Evolutionary conservation across 805 yeast genomes (phyloP).

Genomic region (Candida silvicultrix): DNA sequence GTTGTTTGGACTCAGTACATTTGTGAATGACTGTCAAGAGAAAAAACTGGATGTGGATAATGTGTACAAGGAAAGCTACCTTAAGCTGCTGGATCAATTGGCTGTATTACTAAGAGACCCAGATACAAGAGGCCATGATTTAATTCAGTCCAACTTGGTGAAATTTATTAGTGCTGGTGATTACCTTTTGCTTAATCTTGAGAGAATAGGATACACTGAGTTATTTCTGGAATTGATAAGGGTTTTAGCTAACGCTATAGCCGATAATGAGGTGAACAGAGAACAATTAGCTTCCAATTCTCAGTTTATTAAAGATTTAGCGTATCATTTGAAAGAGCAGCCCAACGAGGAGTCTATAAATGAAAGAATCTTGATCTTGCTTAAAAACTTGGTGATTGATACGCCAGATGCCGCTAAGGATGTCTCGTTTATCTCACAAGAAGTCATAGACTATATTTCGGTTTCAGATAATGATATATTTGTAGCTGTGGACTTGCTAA

Average conservation of each 20-base stretch:
- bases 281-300: constrained; percentile 3
- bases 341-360: constrained; percentile 18
- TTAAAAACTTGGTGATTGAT: constrained; percentile 17
- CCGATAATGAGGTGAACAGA: constrained; percentile 20
- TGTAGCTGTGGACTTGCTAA: constrained; percentile 12
- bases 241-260: constrained; percentile 21
- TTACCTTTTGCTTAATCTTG: constrained; percentile 5
- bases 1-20: constrained; percentile 18
- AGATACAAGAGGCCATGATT: constrained; percentile 7
- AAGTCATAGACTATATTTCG: constrained; percentile 7
- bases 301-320: constrained; percentile 5
- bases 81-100: constrained; percentile 16
- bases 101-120: constrained; percentile 18
- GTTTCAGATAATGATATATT: constrained; percentile 7
- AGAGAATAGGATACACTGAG: constrained; percentile 2
- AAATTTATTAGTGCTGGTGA: constrained; percentile 10
- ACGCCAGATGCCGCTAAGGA: constrained; percentile 7
- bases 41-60: constrained; percentile 4
- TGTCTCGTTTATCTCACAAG: constrained; percentile 9
- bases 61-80: constrained; percentile 17
- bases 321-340: constrained; percentile 8
- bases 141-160: constrained; percentile 9
- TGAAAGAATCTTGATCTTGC: constrained; percentile 9
- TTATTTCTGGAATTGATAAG: constrained; percentile 14
- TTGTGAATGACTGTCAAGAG: constrained; percentile 12